Base-by-base conservation (phyloP, 495 filamentous ascomycete genomes). In the Thozetella sp. region DNA sequence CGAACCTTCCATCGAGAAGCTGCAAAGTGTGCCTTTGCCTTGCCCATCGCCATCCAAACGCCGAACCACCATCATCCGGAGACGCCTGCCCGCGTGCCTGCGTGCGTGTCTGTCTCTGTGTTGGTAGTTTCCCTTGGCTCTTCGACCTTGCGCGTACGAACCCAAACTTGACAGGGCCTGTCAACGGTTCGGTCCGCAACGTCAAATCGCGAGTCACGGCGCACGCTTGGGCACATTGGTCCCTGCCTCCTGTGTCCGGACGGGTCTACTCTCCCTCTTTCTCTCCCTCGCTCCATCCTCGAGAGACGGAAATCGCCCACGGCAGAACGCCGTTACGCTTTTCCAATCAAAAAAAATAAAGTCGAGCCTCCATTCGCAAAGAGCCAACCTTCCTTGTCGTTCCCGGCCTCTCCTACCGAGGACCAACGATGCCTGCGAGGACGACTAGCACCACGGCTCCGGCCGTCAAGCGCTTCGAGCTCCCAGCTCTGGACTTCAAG, bases 401-500 rank as follows among this genome's bases (percentile, higher is more conserved):
- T 43, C 15, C 22, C 22, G 13, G n/a, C 13, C 48, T 22, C 24
- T 13, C 22, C 56, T 24, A 20, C 23, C 37, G 17, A 3, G 17
- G 37, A 25, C 25, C 23, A 19, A 27, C 54, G 2, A 74, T 74
- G 72, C 53, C 70, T 50, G 64, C 69, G 17, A 63, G 57, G 51
- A 60, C 64, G 25, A 63, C 61, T 26, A 51, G 63, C 54, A 56
- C 56, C 51, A 53, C 55, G 22, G 40, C 67, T 12, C 23, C 55
- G 34, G 62, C 25, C 57, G 59, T 68, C 50, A 79, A 76, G 61
- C 75, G 77, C 59, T 84, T 86, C 61, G 77, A 83, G 67, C 79
- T 84, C 22, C 83, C 81, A 22, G 76, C 74, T 19, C 72, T 86
- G 22, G 70, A 81, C 56, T 69, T 82, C 66, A 74, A 74, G 19